Base-by-base conservation (phyloP, 495 filamentous ascomycete species). In the Hypoxylon fuscum region DNA sequence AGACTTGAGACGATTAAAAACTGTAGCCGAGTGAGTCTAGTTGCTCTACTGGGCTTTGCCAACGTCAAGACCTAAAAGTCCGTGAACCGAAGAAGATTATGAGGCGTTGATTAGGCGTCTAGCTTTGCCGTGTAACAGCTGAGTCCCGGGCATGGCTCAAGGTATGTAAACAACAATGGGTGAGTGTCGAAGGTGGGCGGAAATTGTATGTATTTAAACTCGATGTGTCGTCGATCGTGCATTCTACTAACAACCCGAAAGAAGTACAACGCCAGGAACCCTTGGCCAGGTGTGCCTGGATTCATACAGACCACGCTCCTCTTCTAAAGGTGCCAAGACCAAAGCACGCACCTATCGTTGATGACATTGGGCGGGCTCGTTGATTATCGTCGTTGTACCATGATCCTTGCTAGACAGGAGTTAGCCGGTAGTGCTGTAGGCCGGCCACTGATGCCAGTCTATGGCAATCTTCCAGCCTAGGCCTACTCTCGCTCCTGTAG, bases 341-440 rank as follows among this genome's bases (percentile, higher is more conserved):
- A 5, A 38, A 25, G 51, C 31, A 51, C 40, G 51, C 55, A 60
- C 62, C 62, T 50, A 51, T 23, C 55, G 52, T 49, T 29, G 50
- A 65, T 40, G 62, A 60, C 40, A 59, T 65, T 59, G 55, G 45
- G 59, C 49, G 55, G 55, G 62, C 62, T 59, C 34, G 49, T 64
- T 37, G 55, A 64, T 64, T 64, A 59, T 59, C 49, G 48, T 60
- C 55, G 48, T 49, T 59, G 62, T 65, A 60, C 62, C 62, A 59
- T 65, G 62, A 65, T 65, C 62, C 62, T 65, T 65, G 62, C 51
- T 32, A 55, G 62, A 59, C 55, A 60, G 62, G 55, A 65, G 51
- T 61, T 66, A 61, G 56, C 51, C 44, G 37, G 51, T 51, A 52
- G 45, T 42, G 34, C 41, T 41, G 50, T 42, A 43, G 41, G 37